Base-by-base conservation (phyloP, 2,329 filamentous ascomycete species). In the Xylariaceae sp. region DNA sequence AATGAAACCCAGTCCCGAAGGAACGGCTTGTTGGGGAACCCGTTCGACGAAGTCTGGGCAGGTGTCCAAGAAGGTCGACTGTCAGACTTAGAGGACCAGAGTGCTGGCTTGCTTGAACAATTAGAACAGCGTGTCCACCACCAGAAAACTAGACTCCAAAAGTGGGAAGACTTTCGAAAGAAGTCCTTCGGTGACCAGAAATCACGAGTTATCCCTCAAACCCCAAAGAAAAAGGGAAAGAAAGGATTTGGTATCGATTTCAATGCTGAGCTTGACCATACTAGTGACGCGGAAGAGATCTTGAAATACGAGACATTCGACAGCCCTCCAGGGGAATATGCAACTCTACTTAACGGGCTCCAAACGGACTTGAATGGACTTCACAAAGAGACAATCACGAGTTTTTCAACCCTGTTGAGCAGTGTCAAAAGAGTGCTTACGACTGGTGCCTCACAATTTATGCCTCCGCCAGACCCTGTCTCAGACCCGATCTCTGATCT, bases 31-130 rank as follows among this genome's bases (percentile, higher is more conserved):
- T 63, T 95, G 12, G 75, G 76, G 2, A 75, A 75, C 27, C 72
- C 80, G 0, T 93, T 91, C 52, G 78, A 86, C 22, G 72, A 80
- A 7, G 78, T 93, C 1, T 94, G 86, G 87, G 67, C 74, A 5
- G 74, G 79, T 36, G 78, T 88, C 3, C 79, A 84, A 41, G 67
- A 77, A 21, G 82, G 80, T 7, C 68, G 73, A 46, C 63, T 83
- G 42, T 63, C 71, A 14, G 74, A 86, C 55, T 64, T 85, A 7
- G 77, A 83, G 44, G 71, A 73, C 11, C 64, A 67, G 7, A 65
- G 63, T 1, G 58, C 62, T 6, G 79, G 82, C 0, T 66, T 90
- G 1, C 59, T 95, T 17, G 77, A 86, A 50, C 83, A 90, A 58
- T 68, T 96, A 5, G 85, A 92, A 43, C 66, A 67, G 17, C 77